Evolutionary conservation across 495 filamentous ascomycete genomes (phyloP).

Genomic region (Penicillium salamii): DNA sequence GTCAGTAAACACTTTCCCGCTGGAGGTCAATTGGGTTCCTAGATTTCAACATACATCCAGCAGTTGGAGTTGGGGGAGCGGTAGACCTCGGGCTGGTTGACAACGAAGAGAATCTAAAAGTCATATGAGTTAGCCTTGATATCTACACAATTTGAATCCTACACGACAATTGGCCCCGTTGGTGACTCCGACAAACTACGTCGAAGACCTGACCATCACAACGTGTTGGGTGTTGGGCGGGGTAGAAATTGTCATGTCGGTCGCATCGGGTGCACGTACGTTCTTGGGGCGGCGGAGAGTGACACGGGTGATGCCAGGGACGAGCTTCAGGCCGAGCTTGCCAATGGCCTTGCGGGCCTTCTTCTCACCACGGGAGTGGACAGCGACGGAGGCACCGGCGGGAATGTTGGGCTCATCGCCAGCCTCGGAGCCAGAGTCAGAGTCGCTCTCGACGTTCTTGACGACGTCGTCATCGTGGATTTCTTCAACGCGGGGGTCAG

Average conservation of each 20-base stretch:
- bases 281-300: conserved; percentile 98
- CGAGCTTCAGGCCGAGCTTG: conserved; percentile 94
- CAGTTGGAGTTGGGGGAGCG: conserved; percentile 97
- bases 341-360: conserved; percentile 98
- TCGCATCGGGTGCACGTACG: conserved; percentile 47
- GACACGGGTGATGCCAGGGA: conserved; percentile 95
- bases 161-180: not conserved
- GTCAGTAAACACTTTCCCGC: conserved; percentile 16
- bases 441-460: conserved; percentile 75
- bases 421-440: conserved; percentile 70
- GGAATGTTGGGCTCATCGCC: conserved; percentile 73
- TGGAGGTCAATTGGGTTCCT: not conserved
- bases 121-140: conserved; percentile 3
- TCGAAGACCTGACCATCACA: not conserved
- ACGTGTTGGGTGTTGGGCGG: not conserved
- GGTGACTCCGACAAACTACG: not conserved
- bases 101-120: conserved; percentile 91
- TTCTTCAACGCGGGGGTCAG: conserved; percentile 97
- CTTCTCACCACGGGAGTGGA: conserved; percentile 99
- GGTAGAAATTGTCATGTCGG: conserved; percentile 6
- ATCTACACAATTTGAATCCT: not conserved
- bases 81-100: conserved; percentile 99
- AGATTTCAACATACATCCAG: conserved; percentile 80
- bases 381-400: conserved; percentile 78
- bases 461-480: conserved; percentile 77